Percentiles rank a stretch among this genome's conserved stretches.
Evolutionary conservation across 1,284 basidiomycete species (phyloP).

Genomic region (Sanghuangporus baumii): DNA sequence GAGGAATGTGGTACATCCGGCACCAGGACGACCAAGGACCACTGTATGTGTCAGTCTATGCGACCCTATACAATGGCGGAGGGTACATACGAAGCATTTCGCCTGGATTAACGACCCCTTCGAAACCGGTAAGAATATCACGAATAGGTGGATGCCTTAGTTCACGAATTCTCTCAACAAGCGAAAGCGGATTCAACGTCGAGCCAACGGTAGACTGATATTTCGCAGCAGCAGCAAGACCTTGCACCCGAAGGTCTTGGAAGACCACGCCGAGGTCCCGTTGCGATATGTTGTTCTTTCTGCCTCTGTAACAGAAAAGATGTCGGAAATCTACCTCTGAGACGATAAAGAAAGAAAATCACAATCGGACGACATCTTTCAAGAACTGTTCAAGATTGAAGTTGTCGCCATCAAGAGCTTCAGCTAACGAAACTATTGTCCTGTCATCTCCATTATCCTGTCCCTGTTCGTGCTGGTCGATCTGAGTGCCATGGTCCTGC

Average conservation of each 20-base stretch:
- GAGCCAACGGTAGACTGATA: conserved; percentile 25
- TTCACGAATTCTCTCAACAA: conserved; percentile 14
- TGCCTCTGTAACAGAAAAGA: not conserved
- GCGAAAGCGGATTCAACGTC: conserved; percentile 20
- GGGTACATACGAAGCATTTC: conserved; percentile 32
- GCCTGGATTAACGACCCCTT: conserved; percentile 30
- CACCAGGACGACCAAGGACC: conserved; percentile 36
- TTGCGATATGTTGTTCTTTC: not conserved
- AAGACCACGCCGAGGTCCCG: conserved; percentile 20
- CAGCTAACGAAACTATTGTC: conserved; percentile 4
- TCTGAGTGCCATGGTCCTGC: not conserved
- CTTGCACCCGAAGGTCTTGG: conserved; percentile 23
- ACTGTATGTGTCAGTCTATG: conserved; percentile 20
- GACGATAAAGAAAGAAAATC: not conserved
- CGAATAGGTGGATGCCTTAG: conserved; percentile 22
- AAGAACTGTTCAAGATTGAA: conserved; percentile 14
- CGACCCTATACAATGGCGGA: not conserved
- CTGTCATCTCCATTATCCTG: not conserved
- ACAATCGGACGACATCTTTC: conserved; percentile 6
- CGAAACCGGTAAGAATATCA: conserved; percentile 28
- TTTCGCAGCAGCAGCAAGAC: conserved; percentile 20
- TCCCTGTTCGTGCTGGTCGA: not conserved
- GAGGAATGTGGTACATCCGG: conserved; percentile 37
- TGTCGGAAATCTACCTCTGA: not conserved
- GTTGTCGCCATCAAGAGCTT: conserved; percentile 3